A percentile compares a stretch with the other conserved stretches of the same genome.
Evolutionary conservation across 2,329 filamentous ascomycete species (phyloP).

Genomic region (Fusarium mundagurra): DNA sequence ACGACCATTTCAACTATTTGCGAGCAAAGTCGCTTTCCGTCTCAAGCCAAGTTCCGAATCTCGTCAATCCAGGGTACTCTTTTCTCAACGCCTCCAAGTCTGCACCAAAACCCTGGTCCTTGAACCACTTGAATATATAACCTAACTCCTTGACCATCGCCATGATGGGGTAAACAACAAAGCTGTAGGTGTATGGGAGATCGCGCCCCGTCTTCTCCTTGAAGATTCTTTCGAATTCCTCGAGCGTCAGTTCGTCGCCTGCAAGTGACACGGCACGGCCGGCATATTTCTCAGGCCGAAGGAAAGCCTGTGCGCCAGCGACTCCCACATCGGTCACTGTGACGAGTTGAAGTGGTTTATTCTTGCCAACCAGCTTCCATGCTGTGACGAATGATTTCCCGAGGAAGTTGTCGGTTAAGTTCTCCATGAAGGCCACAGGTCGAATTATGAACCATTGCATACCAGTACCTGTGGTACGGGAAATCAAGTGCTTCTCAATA

Average conservation of each 20-base stretch:
- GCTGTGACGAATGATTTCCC: slow-evolving; percentile 47
- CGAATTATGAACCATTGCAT: slow-evolving; percentile 52
- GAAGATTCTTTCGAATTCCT: background rate
- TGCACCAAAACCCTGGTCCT: slow-evolving; percentile 11
- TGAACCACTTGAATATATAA: slow-evolving; percentile 26
- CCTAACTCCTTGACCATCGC: slow-evolving; percentile 17
- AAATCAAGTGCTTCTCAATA: slow-evolving; percentile 68
- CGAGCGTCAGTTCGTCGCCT: slow-evolving; percentile 8
- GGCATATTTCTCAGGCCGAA: slow-evolving; percentile 5
- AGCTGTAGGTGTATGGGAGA: slow-evolving; percentile 1
- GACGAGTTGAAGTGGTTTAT: slow-evolving; percentile 37
- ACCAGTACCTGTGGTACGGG: slow-evolving; percentile 45
- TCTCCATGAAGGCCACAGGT: slow-evolving; percentile 55
- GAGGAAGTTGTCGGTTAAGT: slow-evolving; percentile 46
- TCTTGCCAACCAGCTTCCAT: slow-evolving; percentile 45
- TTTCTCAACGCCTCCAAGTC: slow-evolving; percentile 9
- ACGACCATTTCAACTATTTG: background rate
- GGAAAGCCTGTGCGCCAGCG: slow-evolving; percentile 6
- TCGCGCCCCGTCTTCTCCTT: slow-evolving; percentile 9
- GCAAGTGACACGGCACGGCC: slow-evolving; percentile 9
- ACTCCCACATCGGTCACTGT: slow-evolving; percentile 5
- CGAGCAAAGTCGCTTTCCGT: slow-evolving; percentile 17
- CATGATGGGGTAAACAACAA: slow-evolving; percentile 19
- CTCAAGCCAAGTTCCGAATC: slow-evolving; percentile 7
- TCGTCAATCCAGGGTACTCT: slow-evolving; percentile 2